Percentiles rank a stretch among this genome's conserved stretches.
phyloP scores from a whole-genome alignment of 2,329 filamentous ascomycete genomes.

The Cladophialophora yegresii region DNA sequence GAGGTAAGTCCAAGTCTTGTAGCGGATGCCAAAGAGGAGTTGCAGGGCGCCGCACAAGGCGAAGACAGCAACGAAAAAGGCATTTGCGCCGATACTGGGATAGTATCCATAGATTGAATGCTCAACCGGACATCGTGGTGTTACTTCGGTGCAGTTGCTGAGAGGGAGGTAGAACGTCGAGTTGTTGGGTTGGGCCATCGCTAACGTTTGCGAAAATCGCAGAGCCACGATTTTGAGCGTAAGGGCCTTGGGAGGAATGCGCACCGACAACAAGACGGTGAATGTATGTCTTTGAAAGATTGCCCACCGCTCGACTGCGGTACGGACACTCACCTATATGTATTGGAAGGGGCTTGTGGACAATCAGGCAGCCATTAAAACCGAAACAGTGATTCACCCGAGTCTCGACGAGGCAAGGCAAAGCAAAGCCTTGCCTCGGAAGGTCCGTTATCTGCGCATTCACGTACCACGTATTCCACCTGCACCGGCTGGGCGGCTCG shows the following conservation, averaged over 20 bases:
- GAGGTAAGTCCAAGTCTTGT: conserved; percentile 55
- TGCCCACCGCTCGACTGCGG: neutral
- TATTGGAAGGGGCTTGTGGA: neutral
- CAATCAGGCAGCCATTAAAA: conserved; percentile 10
- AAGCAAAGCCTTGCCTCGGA: neutral
- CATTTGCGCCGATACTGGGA: conserved; percentile 54
- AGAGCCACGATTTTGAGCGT: neutral
- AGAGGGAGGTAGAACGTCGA: conserved; percentile 20
- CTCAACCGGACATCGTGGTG: conserved; percentile 46
- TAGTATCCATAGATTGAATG: conserved; percentile 57
- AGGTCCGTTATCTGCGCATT: neutral
- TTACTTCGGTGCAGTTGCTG: conserved; percentile 39
- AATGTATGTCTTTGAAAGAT: neutral
- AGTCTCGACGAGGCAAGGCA: neutral
- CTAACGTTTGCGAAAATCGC: neutral
- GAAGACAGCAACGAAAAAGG: conserved; percentile 57
- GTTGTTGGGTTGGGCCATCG: conserved; percentile 18
- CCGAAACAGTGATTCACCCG: neutral
- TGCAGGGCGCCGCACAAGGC: conserved; percentile 52
- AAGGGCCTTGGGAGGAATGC: neutral
- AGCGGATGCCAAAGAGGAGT: conserved; percentile 55
- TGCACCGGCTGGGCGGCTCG: neutral
- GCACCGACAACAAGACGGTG: neutral
- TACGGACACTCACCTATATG: neutral
- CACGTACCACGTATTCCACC: too few species aligned